Percentiles rank a stretch among this genome's conserved stretches.
phyloP scores from a whole-genome alignment of 192 early-diverging fungal genomes.

The Coemansia sp. region DNA sequence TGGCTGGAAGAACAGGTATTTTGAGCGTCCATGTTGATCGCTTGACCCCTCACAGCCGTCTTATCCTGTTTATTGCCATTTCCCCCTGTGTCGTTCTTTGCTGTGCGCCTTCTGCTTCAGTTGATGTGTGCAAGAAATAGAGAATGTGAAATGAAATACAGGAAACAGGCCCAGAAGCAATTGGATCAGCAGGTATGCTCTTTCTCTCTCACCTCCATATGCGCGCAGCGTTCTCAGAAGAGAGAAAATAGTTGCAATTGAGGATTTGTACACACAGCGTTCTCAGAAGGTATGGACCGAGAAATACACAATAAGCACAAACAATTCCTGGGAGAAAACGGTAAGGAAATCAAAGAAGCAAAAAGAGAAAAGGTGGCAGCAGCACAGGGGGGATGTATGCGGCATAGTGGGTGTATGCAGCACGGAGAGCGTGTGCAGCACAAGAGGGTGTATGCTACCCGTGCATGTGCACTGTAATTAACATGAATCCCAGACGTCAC shows the following conservation, averaged over 20 bases:
- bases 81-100: background rate
- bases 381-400: no score
- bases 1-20: background rate
- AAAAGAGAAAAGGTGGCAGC: no score
- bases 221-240: background rate
- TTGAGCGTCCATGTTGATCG: background rate
- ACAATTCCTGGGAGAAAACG: background rate
- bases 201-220: background rate
- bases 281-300: background rate
- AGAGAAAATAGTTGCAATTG: no score
- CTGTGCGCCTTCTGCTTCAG: background rate
- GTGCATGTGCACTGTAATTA: conserved; percentile 1
- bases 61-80: no score
- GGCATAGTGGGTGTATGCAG: background rate
- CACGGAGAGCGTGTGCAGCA: background rate
- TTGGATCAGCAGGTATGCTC: background rate
- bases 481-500: background rate
- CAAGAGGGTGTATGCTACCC: background rate
- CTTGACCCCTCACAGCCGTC: no score
- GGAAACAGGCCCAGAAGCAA: background rate
- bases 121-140: background rate
- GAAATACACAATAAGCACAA: background rate
- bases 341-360: no score
- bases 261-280: no score
- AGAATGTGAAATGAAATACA: background rate